Evolutionary conservation across 2,329 filamentous ascomycete species (phyloP), one percentile per base, ranked within the genome.

Genomic region (Penicillium janthinellum): DNA sequence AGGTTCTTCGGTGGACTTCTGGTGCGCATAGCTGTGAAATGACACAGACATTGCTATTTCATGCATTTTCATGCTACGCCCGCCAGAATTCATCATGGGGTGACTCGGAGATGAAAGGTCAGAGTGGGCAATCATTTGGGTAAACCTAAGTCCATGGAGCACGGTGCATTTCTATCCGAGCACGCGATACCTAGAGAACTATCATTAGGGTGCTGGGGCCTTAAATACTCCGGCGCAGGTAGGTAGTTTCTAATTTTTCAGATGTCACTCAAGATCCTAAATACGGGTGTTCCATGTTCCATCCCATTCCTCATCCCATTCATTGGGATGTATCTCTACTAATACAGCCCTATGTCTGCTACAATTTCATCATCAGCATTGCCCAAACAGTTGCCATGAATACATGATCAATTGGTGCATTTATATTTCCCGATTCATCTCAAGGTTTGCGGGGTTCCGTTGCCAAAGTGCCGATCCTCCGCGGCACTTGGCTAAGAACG

Each of bases 391-490:
- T 3, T 7, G 8, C n/a, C 17, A 20, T 35, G n/a, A 20, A 49
- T 49, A 35, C 34, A 11, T 8, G 35, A 35, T 25, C 12, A 38
- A 59, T 56, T 59, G 53, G 57, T 59, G 57, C 57, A 56, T 41
- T 56, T 52, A 49, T n/a, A 45, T 41, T 38, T 41, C 28, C 47
- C 53, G 28, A 48, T 34, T 38, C 28, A 42, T 47, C 25, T 56
- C 12, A 34, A 25, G 50, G 10, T 42, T 63, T 28, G 37, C 58
- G 67, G 62, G 66, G 58, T 17, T 15, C 17, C 49, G 31, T 51
- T 42, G 25, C 12, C 39, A 28, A 48, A 41, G 12, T 28, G 17
- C 47, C 28, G 25, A 28, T 20, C 39, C 48, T 56, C 53, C 47
- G 47, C 42, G 53, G 15, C 53, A 39, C 15, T 53, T 59, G 28